Base-by-base conservation (phyloP, 108 stramenopile species). In the Pseudonitzschia pungens region DNA sequence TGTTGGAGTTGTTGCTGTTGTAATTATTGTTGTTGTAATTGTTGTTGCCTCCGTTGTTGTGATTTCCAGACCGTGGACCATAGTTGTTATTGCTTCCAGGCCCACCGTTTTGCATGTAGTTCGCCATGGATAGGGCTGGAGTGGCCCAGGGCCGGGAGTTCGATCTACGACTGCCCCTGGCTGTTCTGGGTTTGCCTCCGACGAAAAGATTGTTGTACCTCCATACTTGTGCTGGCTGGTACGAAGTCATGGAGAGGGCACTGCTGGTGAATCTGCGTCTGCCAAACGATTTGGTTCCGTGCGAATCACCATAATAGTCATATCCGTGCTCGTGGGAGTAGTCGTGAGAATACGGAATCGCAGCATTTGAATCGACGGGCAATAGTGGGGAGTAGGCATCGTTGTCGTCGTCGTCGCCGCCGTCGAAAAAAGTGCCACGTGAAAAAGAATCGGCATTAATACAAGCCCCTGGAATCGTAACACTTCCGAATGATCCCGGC, bases 101-200 rank as follows among this genome's bases (percentile, higher is more conserved):
- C 5, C 54, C 54, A 21, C 54, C 54, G 26, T 55, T 55, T 55
- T 55, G 54, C 60, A 62, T 62, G n/a, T 62, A 40, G 31, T 62
- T 62, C 7, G 60, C 60, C 60, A 62, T 62, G 0, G 60, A 62
- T 10, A 62, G n/a, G 36, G 60, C 60, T 0, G 60, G 60, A 3
- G 32, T 40, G 9, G 24, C 54, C 24, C n/a, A 20, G 54, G 54
- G 26, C 45, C 45, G 45, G 2, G 45, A 48, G 10, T 48, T 14
- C 9, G 45, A 48, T 48, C 45, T 48, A 12, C 45, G 45, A 18
- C 14, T 48, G 16, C 45, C 45, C 45, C 45, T 2, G 45, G 16
- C 45, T 1, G 5, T 48, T 48, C 45, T 48, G 16, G 14, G 14
- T 14, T 48, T 14, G 16, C 45, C 45, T 1, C 45, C 45, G 16